These are phyloP conservation scores for Sonneratia alba DNA, from an alignment of 345 rosid genomes.

Conservation along the genomic window DNA sequence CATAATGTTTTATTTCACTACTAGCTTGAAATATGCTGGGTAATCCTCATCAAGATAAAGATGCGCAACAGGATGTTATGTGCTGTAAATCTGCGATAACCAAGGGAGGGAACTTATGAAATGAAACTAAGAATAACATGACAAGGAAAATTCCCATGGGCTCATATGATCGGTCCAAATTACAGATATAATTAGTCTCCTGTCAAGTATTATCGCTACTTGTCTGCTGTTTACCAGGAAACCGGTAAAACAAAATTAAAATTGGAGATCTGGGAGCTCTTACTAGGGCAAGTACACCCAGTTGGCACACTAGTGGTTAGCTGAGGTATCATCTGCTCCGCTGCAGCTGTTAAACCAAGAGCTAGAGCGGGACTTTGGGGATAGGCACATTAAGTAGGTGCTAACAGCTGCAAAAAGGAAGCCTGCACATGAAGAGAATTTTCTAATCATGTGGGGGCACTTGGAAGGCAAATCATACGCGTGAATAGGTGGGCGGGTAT, in stretches of 20 bases:
- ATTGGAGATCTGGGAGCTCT: not conserved
- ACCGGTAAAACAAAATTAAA: not conserved
- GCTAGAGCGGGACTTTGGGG: not conserved
- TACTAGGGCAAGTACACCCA: not conserved
- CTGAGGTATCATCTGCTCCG: not conserved
- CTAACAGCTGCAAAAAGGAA: constrained; percentile 1
- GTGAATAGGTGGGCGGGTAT: too few relatives aligned
- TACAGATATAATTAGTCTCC: not conserved
- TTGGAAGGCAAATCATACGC: not conserved
- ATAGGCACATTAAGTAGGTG: constrained; percentile 1
- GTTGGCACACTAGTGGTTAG: not conserved
- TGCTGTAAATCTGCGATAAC: not conserved
- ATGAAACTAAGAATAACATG: not conserved
- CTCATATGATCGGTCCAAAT: not conserved
- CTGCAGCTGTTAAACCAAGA: constrained; percentile 2
- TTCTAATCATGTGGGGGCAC: not conserved
- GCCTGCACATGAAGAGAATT: not conserved
- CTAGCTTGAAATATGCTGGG: not conserved
- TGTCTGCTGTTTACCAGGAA: not conserved
- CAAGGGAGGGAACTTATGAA: not conserved
- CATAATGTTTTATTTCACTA: not conserved
- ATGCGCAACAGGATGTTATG: not conserved
- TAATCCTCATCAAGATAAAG: not conserved
- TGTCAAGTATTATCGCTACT: not conserved
- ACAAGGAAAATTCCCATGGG: not conserved